Percentiles rank a stretch among this genome's conserved stretches.
phyloP scores from a whole-genome alignment of 352 stramenopile species.

The Sclerospora graminicola region DNA sequence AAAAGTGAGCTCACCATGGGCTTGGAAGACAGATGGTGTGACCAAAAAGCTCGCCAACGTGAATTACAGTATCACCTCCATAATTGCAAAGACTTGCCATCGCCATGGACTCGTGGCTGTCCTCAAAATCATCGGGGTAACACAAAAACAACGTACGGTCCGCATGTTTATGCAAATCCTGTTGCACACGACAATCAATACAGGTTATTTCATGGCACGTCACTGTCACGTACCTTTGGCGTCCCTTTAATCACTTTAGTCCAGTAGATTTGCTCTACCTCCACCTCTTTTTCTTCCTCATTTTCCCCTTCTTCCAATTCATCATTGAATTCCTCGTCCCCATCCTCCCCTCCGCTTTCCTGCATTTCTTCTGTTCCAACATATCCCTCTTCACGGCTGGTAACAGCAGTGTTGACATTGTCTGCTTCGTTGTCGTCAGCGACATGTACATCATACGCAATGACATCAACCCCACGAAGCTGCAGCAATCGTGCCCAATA shows the following conservation, averaged over 20 bases:
- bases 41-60: slow-evolving; percentile 90
- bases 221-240: slow-evolving; percentile 34
- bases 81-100: slow-evolving; percentile 86
- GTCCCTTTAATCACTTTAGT: slow-evolving; percentile 71
- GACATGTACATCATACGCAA: slow-evolving; percentile 82
- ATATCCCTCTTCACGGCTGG: slow-evolving; percentile 23
- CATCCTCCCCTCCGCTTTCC: slow-evolving; percentile 27
- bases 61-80: slow-evolving; percentile 86
- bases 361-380: slow-evolving; percentile 14
- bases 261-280: slow-evolving; percentile 80
- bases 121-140: slow-evolving; percentile 90
- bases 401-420: slow-evolving; percentile 11
- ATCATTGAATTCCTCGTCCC: slow-evolving; percentile 49
- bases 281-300: no score
- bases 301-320: neutral
- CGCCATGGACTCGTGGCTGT: slow-evolving; percentile 84
- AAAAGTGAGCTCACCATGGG: slow-evolving; percentile 66
- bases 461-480: slow-evolving; percentile 66
- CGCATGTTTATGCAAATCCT: slow-evolving; percentile 65
- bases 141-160: slow-evolving; percentile 87
- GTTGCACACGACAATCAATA: no score
- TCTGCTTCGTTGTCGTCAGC: slow-evolving; percentile 39
- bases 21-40: slow-evolving; percentile 85
- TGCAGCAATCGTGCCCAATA: slow-evolving; percentile 82
- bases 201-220: no score